These are phyloP conservation scores for Brassica cretica DNA, from an alignment of 345 rosid species.

Conservation along the genomic window DNA sequence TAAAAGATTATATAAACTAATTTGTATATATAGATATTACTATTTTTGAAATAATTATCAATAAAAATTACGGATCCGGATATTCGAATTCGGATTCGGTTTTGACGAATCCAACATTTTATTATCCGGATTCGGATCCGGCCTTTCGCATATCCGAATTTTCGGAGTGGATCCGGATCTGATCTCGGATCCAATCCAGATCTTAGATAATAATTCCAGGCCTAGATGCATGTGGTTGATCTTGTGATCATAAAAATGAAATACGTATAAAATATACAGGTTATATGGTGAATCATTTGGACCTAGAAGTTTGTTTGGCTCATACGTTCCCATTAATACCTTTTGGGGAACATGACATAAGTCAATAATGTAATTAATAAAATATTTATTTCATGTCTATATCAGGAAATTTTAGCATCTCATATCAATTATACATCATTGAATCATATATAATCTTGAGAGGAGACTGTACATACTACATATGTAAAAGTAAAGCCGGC, in stretches of 20 bases:
- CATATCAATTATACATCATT: constrained; percentile 29
- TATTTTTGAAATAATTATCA: too few relatives aligned
- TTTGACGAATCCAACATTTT: too few relatives aligned
- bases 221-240: constrained; percentile 21
- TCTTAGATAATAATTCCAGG: too few relatives aligned
- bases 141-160: too few relatives aligned
- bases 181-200: too few relatives aligned
- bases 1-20: too few relatives aligned
- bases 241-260: constrained; percentile 19
- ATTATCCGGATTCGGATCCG: too few relatives aligned
- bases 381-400: constrained; percentile 28
- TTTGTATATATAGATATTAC: too few relatives aligned
- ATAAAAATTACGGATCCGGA: too few relatives aligned
- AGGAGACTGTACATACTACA: constrained; percentile 22
- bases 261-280: background rate
- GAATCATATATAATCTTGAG: constrained; percentile 14
- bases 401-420: constrained; percentile 35
- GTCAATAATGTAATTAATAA: constrained; percentile 30
- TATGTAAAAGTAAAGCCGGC: constrained; percentile 22
- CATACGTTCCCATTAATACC: constrained; percentile 34
- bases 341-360: constrained; percentile 41
- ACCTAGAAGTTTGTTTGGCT: constrained; percentile 26
- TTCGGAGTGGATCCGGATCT: too few relatives aligned
- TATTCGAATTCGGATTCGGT: too few relatives aligned
- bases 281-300: constrained; percentile 36